phyloP scores from a whole-genome alignment of 345 rosid genomes.

The Geranium brycei region DNA sequence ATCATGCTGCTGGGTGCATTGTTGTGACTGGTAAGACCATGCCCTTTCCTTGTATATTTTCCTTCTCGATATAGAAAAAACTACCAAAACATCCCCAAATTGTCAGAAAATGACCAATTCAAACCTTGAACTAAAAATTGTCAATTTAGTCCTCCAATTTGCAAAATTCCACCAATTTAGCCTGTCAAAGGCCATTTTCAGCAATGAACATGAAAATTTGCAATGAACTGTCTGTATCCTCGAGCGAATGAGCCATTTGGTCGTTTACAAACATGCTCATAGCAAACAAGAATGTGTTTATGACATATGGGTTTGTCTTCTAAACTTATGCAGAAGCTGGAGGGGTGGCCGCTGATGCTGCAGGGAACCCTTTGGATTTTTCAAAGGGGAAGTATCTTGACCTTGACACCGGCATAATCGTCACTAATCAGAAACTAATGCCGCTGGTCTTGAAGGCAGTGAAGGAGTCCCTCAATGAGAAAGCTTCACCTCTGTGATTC shows the following conservation, averaged over 20 bases:
- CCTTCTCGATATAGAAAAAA: not conserved
- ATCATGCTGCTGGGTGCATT: constrained; percentile 91
- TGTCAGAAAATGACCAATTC: not conserved
- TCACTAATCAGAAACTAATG: constrained; percentile 69
- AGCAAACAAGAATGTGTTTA: too few relatives aligned
- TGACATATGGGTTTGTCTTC: too few relatives aligned
- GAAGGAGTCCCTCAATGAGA: constrained; percentile 54
- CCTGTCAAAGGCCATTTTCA: too few relatives aligned
- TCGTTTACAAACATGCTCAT: too few relatives aligned
- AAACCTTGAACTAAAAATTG: not conserved
- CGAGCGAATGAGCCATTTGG: too few relatives aligned
- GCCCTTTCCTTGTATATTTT: not conserved
- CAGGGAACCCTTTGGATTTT: constrained; percentile 67
- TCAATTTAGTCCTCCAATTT: not conserved
- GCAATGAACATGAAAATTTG: too few relatives aligned
- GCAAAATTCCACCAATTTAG: not conserved
- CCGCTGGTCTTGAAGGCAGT: constrained; percentile 68
- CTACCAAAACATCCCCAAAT: not conserved
- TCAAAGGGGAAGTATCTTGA: constrained; percentile 69
- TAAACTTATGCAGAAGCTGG: constrained; percentile 62
- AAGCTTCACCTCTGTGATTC: constrained; percentile 46
- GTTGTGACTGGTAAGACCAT: constrained; percentile 62
- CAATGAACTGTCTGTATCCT: too few relatives aligned
- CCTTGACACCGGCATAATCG: constrained; percentile 62
- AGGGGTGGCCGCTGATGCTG: constrained; percentile 61